Base-by-base conservation (phyloP, 2,329 filamentous ascomycete genomes). In the Cercospora brassicicola region DNA sequence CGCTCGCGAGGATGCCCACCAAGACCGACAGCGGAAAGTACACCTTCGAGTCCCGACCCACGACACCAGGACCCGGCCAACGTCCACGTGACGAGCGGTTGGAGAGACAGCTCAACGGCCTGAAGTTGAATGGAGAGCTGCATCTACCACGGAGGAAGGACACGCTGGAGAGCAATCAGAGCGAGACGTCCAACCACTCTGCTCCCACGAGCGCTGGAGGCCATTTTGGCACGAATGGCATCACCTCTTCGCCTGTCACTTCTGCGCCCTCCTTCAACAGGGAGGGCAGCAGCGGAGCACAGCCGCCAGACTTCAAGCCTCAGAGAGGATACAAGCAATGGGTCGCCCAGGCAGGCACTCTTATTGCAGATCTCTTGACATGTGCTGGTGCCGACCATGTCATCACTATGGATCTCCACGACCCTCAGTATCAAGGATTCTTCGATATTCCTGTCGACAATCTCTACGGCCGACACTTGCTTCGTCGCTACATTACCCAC, bases 361-460 rank as follows among this genome's bases (percentile, higher is more conserved):
- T 99, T 66, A 91, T 99, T 59, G 95, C 95, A 61, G 94, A 98
- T 79, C 88, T 99, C 55, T 85, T 99, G 72, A 97, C 93, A 48
- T 97, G 94, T 81, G 94, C 95, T 71, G 95, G 95, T 72, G 93
- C 95, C 56, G 94, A 99, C 79, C 95, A 98, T 81, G 90, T 95
- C 78, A 97, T 98, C 79, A 97, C 94, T 33, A 96, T 99, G 91
- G 95, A 99, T 78, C 86, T 99, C 62, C 93, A 95, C 79, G 94
- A 97, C 79, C 91, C 93, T 51, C 93, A 99, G 81, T 98, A 98
- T 78, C 95, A 99, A 81, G 95, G 95, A 64, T 99, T 97, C 85
- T 98, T 99, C 78, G 94, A 99, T 78, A 97, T 98, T 67, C 95
- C 95, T 2, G 95, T 99, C 66, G 95, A 99, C 82, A 99, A 99